Base-by-base conservation (phyloP, 1,284 basidiomycete species). In the Schizophyllum commune region DNA sequence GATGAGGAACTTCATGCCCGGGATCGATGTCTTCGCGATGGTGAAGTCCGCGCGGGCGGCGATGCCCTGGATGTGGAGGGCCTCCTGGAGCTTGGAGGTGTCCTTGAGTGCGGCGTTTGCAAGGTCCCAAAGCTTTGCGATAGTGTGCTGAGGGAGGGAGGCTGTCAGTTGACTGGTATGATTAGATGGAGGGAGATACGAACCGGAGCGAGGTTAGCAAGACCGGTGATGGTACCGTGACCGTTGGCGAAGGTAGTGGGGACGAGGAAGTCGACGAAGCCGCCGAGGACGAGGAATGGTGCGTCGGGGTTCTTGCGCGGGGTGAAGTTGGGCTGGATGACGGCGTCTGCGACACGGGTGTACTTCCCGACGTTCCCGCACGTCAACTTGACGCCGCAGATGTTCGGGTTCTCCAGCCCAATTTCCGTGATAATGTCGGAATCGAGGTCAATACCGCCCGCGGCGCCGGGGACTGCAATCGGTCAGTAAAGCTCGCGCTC, bases 311-410 rank as follows among this genome's bases (percentile, higher is more conserved):
- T 83, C 72, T 83, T 86, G 68, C 90, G 86, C 32, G 91, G 88
- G 34, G 75, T 67, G 74, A 92, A 93, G 21, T 27, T 64, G 3
- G 77, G 73, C 2, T 81, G 68, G 19, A 86, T 81, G 5, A 92
- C 84, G 4, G 80, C 79, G 33, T 84, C 85, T 55, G 87, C 85
- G 65, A 96, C 89, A 61, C 94, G 83, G 22, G 89, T 91, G 67
- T 95, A 81, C 75, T 96, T 96, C 60, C 94, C 94, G 63, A 96
- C 90, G 65, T 90, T 91, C 53, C 91, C 92, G 69, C 94, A 90
- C 85, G 92, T 95, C 66, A 95, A 82, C 75, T 96, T 96, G 63
- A 94, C 88, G 33, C 94, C 94, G 69, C 83, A 87, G 51, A 88
- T 75, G 69, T 92, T 92, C 47, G 89, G 81, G 68, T 83, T 85